These are phyloP conservation scores for Crotalaria pallida DNA, from an alignment of 306 rosid species.

Conservation along the genomic window DNA sequence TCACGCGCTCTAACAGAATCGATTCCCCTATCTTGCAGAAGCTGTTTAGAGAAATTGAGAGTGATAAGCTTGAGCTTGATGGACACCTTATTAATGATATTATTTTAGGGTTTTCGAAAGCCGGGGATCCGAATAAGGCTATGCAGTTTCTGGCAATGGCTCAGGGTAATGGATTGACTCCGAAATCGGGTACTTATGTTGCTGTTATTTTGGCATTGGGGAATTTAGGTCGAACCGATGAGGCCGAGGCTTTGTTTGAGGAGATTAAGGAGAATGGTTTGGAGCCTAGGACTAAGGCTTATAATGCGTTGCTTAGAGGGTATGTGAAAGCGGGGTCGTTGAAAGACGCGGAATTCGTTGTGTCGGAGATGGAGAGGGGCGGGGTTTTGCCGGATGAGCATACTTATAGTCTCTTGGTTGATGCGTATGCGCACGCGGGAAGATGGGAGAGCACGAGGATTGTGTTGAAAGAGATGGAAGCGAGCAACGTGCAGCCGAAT, in stretches of 20 bases:
- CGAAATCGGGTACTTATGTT: slow-evolving; percentile 57
- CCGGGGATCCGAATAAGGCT: slow-evolving; percentile 66
- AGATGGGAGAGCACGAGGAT: slow-evolving; percentile 91
- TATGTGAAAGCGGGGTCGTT: slow-evolving; percentile 67
- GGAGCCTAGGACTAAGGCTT: slow-evolving; percentile 76
- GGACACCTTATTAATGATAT: slow-evolving; percentile 72
- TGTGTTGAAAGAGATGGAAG: slow-evolving; percentile 84
- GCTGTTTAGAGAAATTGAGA: slow-evolving; percentile 64
- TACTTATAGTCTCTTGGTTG: slow-evolving; percentile 71
- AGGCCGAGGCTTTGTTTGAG: slow-evolving; percentile 86
- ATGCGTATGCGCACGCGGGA: slow-evolving; percentile 72
- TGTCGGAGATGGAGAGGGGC: slow-evolving; percentile 72
- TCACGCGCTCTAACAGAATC: slow-evolving; percentile 64
- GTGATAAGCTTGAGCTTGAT: slow-evolving; percentile 72
- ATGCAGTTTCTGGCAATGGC: slow-evolving; percentile 68
- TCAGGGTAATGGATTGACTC: slow-evolving; percentile 71
- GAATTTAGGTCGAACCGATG: slow-evolving; percentile 59
- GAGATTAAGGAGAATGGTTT: slow-evolving; percentile 74
- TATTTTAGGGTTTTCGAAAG: slow-evolving; percentile 67
- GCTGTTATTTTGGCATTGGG: slow-evolving; percentile 70
- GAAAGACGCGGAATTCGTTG: slow-evolving; percentile 70
- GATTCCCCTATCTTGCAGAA: slow-evolving; percentile 69
- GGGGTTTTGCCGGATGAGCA: slow-evolving; percentile 77
- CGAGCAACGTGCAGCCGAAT: slow-evolving; percentile 63
- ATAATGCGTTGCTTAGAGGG: slow-evolving; percentile 79